A percentile compares a stretch with the other conserved stretches of the same genome.
These are phyloP conservation scores for Colletotrichum sp. DNA, from an alignment of 2,329 filamentous ascomycete genomes.

Conservation along the genomic window DNA sequence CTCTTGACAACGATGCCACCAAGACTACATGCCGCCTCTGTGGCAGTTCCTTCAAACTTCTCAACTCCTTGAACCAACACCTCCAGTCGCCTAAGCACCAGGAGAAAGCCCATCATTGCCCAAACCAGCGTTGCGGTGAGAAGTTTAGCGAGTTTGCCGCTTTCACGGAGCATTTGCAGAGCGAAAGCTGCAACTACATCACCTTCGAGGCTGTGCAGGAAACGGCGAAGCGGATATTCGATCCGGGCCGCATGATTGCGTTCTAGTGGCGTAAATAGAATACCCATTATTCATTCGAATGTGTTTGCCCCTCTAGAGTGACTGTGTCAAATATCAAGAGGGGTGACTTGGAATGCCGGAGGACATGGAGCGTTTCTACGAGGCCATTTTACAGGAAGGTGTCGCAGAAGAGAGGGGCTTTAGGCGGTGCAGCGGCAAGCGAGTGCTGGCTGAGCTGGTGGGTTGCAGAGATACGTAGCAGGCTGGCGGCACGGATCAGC, in stretches of 20 bases:
- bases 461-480: no score
- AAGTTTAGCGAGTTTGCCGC: slow-evolving; percentile 44
- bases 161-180: slow-evolving; percentile 48
- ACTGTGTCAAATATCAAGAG: no score
- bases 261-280: neutral
- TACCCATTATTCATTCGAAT: no score
- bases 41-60: neutral
- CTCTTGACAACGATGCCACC: slow-evolving; percentile 36
- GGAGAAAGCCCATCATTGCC: slow-evolving; percentile 44
- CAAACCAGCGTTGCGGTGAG: slow-evolving; percentile 31
- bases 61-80: neutral
- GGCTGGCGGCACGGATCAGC: no score
- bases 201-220: slow-evolving; percentile 40
- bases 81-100: slow-evolving; percentile 27
- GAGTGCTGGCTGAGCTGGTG: no score
- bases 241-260: neutral
- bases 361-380: no score
- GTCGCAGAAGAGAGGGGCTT: no score
- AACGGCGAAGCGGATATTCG: slow-evolving; percentile 24
- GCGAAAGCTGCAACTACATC: slow-evolving; percentile 43
- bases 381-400: no score
- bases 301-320: no score
- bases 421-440: no score
- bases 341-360: no score
- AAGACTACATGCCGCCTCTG: slow-evolving; percentile 30